phyloP scores from a whole-genome alignment of 31 red algal species.

The Odonthalia washingtoniensis region DNA sequence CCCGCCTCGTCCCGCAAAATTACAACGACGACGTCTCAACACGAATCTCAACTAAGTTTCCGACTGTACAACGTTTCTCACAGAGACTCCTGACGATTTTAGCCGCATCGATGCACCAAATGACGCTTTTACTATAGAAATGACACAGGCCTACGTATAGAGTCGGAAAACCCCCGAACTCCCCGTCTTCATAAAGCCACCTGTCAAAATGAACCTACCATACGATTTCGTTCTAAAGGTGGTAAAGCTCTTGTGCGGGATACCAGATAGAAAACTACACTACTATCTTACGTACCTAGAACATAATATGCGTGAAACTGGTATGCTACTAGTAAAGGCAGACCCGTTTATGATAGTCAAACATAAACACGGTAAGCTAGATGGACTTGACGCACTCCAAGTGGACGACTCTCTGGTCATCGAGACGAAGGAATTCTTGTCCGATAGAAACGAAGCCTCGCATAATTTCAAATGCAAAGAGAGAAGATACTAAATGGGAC shows the following conservation, averaged over 20 bases:
- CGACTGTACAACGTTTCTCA: neutral
- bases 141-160: neutral
- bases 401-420: neutral
- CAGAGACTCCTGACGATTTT: neutral
- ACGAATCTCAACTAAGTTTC: neutral
- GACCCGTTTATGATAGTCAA: neutral
- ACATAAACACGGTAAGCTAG: neutral
- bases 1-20: neutral
- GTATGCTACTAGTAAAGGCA: neutral
- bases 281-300: neutral
- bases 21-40: neutral
- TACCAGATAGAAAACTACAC: neutral
- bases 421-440: neutral
- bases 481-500: neutral
- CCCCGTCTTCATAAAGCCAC: neutral
- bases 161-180: neutral
- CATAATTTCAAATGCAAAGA: neutral
- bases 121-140: neutral
- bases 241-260: neutral
- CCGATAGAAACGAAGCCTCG: neutral
- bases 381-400: neutral
- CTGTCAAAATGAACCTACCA: neutral
- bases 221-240: neutral
- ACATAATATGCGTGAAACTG: neutral
- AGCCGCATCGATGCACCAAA: neutral